Percentiles rank a stretch among this genome's conserved stretches.
phyloP scores from a whole-genome alignment of 169 alveolate genomes.

The Plasmodium coatneyi region DNA sequence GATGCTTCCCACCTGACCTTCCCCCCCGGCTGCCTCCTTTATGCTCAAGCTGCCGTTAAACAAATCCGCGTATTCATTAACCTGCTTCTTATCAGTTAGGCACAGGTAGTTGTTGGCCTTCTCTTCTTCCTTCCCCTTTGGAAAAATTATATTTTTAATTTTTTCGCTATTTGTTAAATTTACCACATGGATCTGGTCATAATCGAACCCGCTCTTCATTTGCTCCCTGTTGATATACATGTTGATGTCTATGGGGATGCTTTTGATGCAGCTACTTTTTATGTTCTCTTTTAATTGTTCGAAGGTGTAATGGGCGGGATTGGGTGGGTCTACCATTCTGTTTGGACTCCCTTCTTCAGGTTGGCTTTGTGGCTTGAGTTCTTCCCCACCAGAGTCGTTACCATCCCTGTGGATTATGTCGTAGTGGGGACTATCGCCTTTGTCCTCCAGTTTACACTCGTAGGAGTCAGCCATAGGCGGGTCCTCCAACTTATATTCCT shows the following conservation, averaged over 20 bases:
- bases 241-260: conserved; percentile 69
- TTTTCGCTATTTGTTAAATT: conserved; percentile 59
- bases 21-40: background rate
- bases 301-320: background rate
- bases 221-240: conserved; percentile 73
- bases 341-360: background rate
- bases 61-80: conserved; percentile 19
- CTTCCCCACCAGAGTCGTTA: background rate
- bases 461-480: background rate
- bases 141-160: conserved; percentile 17
- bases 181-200: conserved; percentile 66
- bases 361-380: background rate
- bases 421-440: background rate
- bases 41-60: conserved; percentile 27
- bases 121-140: conserved; percentile 25
- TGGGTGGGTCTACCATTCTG: background rate
- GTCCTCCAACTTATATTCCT: conserved; percentile 9
- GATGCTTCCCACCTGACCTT: background rate
- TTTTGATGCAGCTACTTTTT: conserved; percentile 19
- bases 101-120: conserved; percentile 34
- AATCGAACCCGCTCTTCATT: conserved; percentile 39
- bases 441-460: background rate
- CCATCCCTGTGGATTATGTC: background rate
- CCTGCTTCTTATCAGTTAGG: conserved; percentile 49
- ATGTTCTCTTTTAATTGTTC: conserved; percentile 54